Evolutionary conservation across 805 yeast genomes (phyloP).

Genomic region (Hermanozyma aechmeae): DNA sequence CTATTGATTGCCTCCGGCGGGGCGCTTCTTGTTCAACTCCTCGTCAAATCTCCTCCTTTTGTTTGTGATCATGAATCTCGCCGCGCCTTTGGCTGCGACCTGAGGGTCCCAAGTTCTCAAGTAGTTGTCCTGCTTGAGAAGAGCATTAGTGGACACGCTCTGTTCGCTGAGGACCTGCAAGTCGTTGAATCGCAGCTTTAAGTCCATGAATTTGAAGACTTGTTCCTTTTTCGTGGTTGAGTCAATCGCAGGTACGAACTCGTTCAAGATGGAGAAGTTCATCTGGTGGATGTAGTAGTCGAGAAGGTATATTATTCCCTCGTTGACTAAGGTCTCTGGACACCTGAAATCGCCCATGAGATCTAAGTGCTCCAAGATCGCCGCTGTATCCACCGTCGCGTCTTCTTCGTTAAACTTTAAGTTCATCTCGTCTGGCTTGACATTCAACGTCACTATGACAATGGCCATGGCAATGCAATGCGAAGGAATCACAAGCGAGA

Average conservation of each 20-base stretch:
- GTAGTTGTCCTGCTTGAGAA: conserved; percentile 37
- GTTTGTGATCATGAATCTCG: conserved; percentile 44
- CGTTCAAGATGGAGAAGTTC: conserved; percentile 40
- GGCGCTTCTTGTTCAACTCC: conserved; percentile 14
- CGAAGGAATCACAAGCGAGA: conserved; percentile 61
- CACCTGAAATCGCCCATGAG: conserved; percentile 28
- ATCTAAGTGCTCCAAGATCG: conserved; percentile 22
- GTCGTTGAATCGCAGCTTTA: conserved; percentile 34
- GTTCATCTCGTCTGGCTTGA: conserved; percentile 26
- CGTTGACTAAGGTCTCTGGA: conserved; percentile 35
- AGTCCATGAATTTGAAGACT: conserved; percentile 36
- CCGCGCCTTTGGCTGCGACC: conserved; percentile 28
- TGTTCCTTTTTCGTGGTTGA: conserved; percentile 34
- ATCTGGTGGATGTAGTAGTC: conserved; percentile 54
- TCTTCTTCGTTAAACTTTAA: conserved; percentile 12
- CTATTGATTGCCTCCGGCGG: neutral
- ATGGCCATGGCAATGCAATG: conserved; percentile 68
- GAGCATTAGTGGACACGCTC: conserved; percentile 13
- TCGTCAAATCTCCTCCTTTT: conserved; percentile 37
- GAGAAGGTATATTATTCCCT: conserved; percentile 48
- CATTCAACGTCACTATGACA: conserved; percentile 48
- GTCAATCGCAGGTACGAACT: conserved; percentile 29
- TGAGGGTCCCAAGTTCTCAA: conserved; percentile 36
- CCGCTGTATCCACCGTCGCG: conserved; percentile 9
- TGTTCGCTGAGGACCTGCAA: conserved; percentile 23